Evolutionary conservation across 192 early-diverging fungal genomes (phyloP), one percentile per base, ranked within the genome.

Genomic region (Gamsiella multidivaricata): DNA sequence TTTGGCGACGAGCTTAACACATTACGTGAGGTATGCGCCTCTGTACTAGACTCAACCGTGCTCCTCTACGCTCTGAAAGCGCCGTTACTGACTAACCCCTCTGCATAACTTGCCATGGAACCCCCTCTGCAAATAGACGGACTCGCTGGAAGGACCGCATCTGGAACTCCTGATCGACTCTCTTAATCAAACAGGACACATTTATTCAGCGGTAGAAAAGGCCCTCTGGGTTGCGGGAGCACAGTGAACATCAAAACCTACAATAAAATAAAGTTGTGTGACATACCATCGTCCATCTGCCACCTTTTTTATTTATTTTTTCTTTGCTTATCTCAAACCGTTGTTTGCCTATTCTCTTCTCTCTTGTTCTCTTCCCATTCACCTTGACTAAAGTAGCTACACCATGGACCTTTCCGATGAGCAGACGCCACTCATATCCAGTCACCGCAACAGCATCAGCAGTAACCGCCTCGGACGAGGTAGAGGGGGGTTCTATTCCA

Each of bases 111-210:
- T n/a, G n/a, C n/a, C n/a, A n/a, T 54, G 50, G 45, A 56, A 28
- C 25, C 33, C 5, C 11, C 22, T 5, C 5, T 2, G 10, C 34
- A 12, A 23, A 60, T 62, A 76, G 74, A 78, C 74, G 3, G 74
- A 78, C 29, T 78, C 65, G 3, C 42, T 78, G 23, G 74, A 78
- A 2, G 66, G 61, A 3, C 29, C 60, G 12, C 74, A 78, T 51
- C 41, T 78, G 33, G 74, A 78, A 31, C 61, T 78, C 22, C 41
- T 78, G 49, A 78, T 78, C 26, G 74, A 78, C 65, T 78, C 74
- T n/a, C 51, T 78, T 46, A 78, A 78, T 47, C 74, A 78, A 41
- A 78, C 74, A 5, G 74, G 74, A 25, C 74, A 64, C 15, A 78
- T 78, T 46, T 78, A 68, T 22, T 43, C 65, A 14, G 59, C 54